Evolutionary conservation across 768 basidiomycete genomes (phyloP).

Genomic region (Sarcodon aspratus): DNA sequence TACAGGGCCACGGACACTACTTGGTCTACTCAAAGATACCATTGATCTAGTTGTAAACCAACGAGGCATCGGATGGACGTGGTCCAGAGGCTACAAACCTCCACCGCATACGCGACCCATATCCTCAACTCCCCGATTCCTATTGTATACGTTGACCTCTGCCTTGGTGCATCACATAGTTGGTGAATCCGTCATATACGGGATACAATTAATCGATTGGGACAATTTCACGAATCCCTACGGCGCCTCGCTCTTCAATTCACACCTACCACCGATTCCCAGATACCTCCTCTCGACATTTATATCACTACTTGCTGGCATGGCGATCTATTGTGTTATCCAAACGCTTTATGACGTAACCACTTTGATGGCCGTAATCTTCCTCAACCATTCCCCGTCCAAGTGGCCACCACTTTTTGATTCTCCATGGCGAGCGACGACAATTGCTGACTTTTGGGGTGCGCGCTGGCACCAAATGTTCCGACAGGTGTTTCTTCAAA

Average conservation of each 20-base stretch:
- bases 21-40: too few species aligned
- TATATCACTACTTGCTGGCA: neutral
- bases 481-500: slow-evolving; percentile 18
- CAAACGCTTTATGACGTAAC: slow-evolving; percentile 12
- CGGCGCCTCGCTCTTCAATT: slow-evolving; percentile 27
- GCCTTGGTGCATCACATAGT: too few species aligned
- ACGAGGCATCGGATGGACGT: too few species aligned
- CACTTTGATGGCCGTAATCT: slow-evolving; percentile 13
- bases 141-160: too few species aligned
- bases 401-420: slow-evolving; percentile 23
- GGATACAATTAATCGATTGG: too few species aligned
- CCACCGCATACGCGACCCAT: too few species aligned
- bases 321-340: slow-evolving; percentile 5
- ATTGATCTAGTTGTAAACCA: too few species aligned
- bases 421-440: slow-evolving; percentile 23
- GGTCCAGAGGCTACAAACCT: too few species aligned
- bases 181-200: too few species aligned
- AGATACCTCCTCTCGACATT: slow-evolving; percentile 16
- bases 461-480: slow-evolving; percentile 26
- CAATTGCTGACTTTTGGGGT: slow-evolving; percentile 26
- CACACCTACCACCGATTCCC: slow-evolving; percentile 17
- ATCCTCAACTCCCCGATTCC: too few species aligned
- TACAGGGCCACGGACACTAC: too few species aligned
- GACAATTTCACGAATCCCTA: neutral
- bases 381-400: slow-evolving; percentile 16